phyloP scores from a whole-genome alignment of 768 basidiomycete species.

The Suillus cothurnatus region DNA sequence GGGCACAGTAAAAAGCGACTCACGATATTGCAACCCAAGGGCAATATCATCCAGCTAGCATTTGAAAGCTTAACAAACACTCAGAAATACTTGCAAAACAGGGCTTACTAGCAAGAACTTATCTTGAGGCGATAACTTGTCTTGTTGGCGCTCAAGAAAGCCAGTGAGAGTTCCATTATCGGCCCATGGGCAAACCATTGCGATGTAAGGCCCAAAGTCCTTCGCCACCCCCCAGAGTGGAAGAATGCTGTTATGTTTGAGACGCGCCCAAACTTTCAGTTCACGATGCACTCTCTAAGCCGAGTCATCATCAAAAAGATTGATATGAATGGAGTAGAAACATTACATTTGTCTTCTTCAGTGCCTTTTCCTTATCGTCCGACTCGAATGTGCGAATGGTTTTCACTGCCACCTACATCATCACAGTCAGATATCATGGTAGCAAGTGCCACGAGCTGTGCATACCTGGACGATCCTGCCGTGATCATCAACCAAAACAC shows the following conservation, averaged over 20 bases:
- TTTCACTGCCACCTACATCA: slow-evolving; percentile 10
- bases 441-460: neutral
- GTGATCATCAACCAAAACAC: neutral
- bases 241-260: slow-evolving; percentile 24
- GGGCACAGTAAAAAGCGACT: neutral
- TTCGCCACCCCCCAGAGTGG: slow-evolving; percentile 20
- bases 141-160: slow-evolving; percentile 15
- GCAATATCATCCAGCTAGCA: neutral
- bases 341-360: neutral
- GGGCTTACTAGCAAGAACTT: slow-evolving; percentile 21
- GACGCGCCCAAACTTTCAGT: slow-evolving; percentile 23
- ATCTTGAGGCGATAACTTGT: slow-evolving; percentile 8
- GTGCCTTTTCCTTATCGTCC: neutral
- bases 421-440: neutral
- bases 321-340: neutral
- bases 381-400: neutral
- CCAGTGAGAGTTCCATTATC: slow-evolving; percentile 17
- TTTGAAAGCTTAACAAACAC: neutral
- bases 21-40: neutral
- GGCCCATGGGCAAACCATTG: slow-evolving; percentile 27
- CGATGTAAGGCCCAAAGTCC: slow-evolving; percentile 23
- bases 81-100: neutral
- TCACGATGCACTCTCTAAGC: slow-evolving; percentile 20
- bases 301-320: neutral
- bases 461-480: neutral